Conservation (phyloP, 192 early-diverging fungal genomes). For the Kappamyces sp. region DNA sequence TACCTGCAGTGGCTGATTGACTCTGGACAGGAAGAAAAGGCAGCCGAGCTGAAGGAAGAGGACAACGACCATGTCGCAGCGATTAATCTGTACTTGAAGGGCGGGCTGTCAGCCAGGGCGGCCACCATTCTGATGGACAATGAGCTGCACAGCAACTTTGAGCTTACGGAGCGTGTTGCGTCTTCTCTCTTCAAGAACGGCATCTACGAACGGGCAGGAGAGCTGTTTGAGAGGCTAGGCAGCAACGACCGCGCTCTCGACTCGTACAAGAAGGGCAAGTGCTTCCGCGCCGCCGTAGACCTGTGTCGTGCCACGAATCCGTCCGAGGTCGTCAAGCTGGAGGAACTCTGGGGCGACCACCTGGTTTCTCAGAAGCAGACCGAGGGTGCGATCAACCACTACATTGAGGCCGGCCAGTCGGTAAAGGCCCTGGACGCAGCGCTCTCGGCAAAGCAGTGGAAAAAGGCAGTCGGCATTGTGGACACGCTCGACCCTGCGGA, state of each 20-base stretch:
- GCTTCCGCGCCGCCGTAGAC: constrained; percentile 55
- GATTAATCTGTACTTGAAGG: constrained; percentile 56
- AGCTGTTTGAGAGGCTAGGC: constrained; percentile 54
- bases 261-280: constrained; percentile 54
- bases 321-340: constrained; percentile 49
- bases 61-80: constrained; percentile 47
- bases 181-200: constrained; percentile 45
- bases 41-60: constrained; percentile 56
- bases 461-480: constrained; percentile 54
- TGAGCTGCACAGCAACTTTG: constrained; percentile 33
- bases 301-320: constrained; percentile 45
- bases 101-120: constrained; percentile 56
- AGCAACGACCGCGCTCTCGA: constrained; percentile 49
- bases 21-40: constrained; percentile 58
- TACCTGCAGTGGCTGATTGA: constrained; percentile 62
- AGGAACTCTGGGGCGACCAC: constrained; percentile 66
- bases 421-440: constrained; percentile 55
- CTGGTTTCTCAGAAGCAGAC: constrained; percentile 56
- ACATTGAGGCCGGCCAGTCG: constrained; percentile 56
- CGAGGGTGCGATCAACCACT: constrained; percentile 63
- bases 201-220: constrained; percentile 57
- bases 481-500: constrained; percentile 53
- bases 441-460: constrained; percentile 54
- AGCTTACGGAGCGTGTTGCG: constrained; percentile 55
- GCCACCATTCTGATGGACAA: constrained; percentile 40